A percentile compares a stretch with the other conserved stretches of the same genome.
These are phyloP conservation scores for Aspergillus steynii DNA, from an alignment of 495 filamentous ascomycete genomes.

Conservation along the genomic window DNA sequence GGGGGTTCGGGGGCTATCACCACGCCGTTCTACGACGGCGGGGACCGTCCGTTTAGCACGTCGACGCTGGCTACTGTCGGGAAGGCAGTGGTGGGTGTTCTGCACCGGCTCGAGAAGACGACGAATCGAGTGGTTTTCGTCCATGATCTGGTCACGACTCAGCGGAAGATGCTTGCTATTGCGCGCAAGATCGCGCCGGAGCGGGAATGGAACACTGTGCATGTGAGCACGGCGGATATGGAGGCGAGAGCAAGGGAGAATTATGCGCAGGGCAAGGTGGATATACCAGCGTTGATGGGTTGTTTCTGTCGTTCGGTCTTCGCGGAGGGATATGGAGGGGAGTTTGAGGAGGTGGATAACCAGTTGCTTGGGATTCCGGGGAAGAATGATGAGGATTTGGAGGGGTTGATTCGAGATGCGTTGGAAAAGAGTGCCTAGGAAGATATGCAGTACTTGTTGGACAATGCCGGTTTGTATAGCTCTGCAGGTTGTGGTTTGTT, in stretches of 20 bases:
- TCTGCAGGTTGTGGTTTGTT: too few species aligned
- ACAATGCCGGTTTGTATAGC: too few species aligned
- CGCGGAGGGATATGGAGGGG: constrained; percentile 17
- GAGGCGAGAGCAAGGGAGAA: constrained; percentile 3
- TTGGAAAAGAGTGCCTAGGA: neutral
- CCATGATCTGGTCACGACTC: constrained; percentile 9
- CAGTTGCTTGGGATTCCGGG: constrained; percentile 14
- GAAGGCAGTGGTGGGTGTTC: neutral
- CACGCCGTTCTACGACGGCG: constrained; percentile 8
- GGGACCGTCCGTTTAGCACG: constrained; percentile 10
- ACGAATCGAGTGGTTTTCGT: constrained; percentile 8
- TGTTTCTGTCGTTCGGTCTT: constrained; percentile 12
- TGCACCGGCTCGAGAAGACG: constrained; percentile 2
- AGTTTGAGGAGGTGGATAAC: constrained; percentile 16
- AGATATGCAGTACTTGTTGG: too few species aligned
- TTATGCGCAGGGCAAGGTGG: neutral
- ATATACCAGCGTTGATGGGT: constrained; percentile 8
- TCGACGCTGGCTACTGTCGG: constrained; percentile 6
- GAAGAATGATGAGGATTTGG: constrained; percentile 10
- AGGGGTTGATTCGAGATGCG: neutral
- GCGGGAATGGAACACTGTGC: constrained; percentile 7
- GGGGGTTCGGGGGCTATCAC: neutral
- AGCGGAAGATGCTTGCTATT: constrained; percentile 6
- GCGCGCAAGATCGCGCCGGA: constrained; percentile 10
- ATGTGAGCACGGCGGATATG: constrained; percentile 13